phyloP scores from a whole-genome alignment of 371 early-diverging fungal species.

The Massospora cicadina region DNA sequence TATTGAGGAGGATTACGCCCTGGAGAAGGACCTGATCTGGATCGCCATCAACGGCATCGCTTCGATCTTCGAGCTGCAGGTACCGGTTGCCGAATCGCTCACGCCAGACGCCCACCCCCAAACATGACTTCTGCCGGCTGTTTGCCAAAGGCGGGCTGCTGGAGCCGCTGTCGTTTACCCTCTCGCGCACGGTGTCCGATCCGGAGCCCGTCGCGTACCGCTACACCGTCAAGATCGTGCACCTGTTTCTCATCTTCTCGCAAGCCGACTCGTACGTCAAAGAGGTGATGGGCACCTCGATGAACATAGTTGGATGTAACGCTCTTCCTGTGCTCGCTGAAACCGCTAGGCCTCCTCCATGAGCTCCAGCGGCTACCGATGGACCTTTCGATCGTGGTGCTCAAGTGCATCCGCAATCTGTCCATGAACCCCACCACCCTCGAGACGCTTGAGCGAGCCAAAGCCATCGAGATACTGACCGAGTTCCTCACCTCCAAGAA shows the following conservation, averaged over 20 bases:
- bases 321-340: not conserved
- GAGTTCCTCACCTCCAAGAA: slow-evolving; percentile 19
- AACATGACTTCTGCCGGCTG: slow-evolving; percentile 32
- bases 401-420: slow-evolving; percentile 35
- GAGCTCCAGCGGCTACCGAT: slow-evolving; percentile 21
- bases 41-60: slow-evolving; percentile 30
- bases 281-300: slow-evolving; percentile 24
- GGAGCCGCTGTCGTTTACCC: slow-evolving; percentile 20
- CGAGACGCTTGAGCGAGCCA: slow-evolving; percentile 24
- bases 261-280: slow-evolving; percentile 28
- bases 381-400: slow-evolving; percentile 19
- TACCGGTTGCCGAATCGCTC: slow-evolving; percentile 11
- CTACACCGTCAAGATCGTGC: slow-evolving; percentile 23
- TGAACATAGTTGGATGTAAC: slow-evolving; percentile 14
- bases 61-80: slow-evolving; percentile 30
- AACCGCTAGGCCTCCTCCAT: slow-evolving; percentile 17
- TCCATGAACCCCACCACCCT: slow-evolving; percentile 31
- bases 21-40: slow-evolving; percentile 24
- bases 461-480: slow-evolving; percentile 23
- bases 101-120: slow-evolving; percentile 24
- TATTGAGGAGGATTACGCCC: slow-evolving; percentile 20
- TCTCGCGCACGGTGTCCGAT: slow-evolving; percentile 21
- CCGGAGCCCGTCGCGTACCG: slow-evolving; percentile 13
- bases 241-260: slow-evolving; percentile 28
- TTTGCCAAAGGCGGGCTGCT: slow-evolving; percentile 28